Evolutionary conservation across 768 basidiomycete species (phyloP).

Genomic region (Lactarius hengduanensis): DNA sequence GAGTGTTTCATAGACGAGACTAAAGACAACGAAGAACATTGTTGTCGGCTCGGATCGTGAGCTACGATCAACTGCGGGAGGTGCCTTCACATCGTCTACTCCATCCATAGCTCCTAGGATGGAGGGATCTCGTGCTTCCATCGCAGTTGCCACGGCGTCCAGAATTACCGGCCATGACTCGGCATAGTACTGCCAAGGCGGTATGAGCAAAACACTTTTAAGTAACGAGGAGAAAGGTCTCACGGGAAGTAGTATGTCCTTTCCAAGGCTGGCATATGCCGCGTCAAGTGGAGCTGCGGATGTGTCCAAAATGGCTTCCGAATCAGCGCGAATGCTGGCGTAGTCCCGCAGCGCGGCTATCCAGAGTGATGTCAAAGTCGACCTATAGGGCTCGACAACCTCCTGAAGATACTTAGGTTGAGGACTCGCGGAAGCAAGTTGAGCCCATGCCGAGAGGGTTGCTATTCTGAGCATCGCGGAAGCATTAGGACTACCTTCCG

Average conservation of each 20-base stretch:
- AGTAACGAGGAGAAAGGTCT: slow-evolving; percentile 34
- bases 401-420: slow-evolving; percentile 73
- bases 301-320: slow-evolving; percentile 77
- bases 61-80: slow-evolving; percentile 30
- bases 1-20: slow-evolving; percentile 90
- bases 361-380: slow-evolving; percentile 80
- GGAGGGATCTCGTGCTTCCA: slow-evolving; percentile 65
- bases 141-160: slow-evolving; percentile 78
- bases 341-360: slow-evolving; percentile 88
- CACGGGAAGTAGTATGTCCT: slow-evolving; percentile 89
- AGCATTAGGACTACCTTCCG: slow-evolving; percentile 88
- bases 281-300: slow-evolving; percentile 75
- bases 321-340: slow-evolving; percentile 85
- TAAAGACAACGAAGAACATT: slow-evolving; percentile 88
- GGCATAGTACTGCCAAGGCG: slow-evolving; percentile 70
- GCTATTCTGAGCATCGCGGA: slow-evolving; percentile 93
- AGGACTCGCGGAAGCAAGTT: slow-evolving; percentile 75
- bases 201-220: slow-evolving; percentile 7
- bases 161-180: slow-evolving; percentile 80
- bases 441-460: slow-evolving; percentile 92
- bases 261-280: slow-evolving; percentile 83
- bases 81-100: slow-evolving; percentile 41
- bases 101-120: slow-evolving; percentile 84
- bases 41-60: slow-evolving; percentile 62
- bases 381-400: slow-evolving; percentile 79